A percentile compares a stretch with the other conserved stretches of the same genome.
These are phyloP conservation scores for Aristolochia fimbriata DNA, from an alignment of 164 flowering plant genomes.

Conservation along the genomic window DNA sequence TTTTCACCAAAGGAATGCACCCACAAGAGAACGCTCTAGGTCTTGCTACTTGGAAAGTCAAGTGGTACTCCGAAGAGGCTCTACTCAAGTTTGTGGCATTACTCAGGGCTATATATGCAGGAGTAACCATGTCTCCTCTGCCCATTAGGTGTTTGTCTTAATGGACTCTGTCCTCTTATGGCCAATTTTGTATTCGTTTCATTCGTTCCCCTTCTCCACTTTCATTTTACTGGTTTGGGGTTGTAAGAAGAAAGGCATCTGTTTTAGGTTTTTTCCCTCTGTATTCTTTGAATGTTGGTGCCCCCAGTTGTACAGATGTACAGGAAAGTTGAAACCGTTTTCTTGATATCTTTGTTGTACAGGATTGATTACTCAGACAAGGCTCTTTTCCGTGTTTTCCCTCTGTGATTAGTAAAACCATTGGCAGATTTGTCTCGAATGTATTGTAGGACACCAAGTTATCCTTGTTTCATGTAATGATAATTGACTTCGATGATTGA, in stretches of 20 bases:
- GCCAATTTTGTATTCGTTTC: conserved; percentile 23
- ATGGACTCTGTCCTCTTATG: not conserved
- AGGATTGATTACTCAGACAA: no score
- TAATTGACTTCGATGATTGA: no score
- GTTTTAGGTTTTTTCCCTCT: conserved; percentile 23
- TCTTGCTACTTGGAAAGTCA: conserved; percentile 42
- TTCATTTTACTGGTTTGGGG: conserved; percentile 12
- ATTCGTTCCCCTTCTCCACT: conserved; percentile 23
- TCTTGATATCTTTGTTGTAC: no score
- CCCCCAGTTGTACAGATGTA: conserved; percentile 2
- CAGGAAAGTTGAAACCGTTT: no score
- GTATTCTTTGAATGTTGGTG: conserved; percentile 1
- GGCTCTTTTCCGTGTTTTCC: no score
- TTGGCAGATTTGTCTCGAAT: no score
- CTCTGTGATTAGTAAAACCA: no score
- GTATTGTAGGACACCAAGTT: no score
- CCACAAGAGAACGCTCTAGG: conserved; percentile 6
- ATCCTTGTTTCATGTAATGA: no score
- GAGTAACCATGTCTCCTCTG: conserved; percentile 25
- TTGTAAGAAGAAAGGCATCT: not conserved
- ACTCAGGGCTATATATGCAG: conserved; percentile 50
- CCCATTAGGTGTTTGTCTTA: conserved; percentile 25
- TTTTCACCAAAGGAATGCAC: conserved; percentile 4
- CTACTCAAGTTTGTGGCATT: conserved; percentile 45
- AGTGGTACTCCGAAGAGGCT: conserved; percentile 56